Conservation (phyloP, 179 eudicot genomes). For the Sideroxylon spinosum region DNA sequence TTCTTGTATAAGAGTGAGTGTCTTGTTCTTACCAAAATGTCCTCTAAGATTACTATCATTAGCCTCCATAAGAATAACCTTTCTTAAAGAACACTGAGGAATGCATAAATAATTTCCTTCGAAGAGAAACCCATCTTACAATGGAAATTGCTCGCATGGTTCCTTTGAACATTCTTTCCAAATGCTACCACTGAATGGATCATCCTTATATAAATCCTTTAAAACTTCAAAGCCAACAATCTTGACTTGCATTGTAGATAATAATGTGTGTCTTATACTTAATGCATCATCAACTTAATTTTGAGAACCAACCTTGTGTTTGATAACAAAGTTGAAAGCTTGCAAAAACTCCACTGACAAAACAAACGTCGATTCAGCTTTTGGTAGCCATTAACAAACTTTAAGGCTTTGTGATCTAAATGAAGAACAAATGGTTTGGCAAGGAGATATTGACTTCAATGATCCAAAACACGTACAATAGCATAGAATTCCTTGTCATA, state of each 20-base stretch:
- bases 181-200: not conserved
- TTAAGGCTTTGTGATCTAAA: not conserved
- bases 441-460: not conserved
- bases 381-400: not conserved
- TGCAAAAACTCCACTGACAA: not conserved
- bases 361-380: not conserved
- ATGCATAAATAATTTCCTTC: not conserved
- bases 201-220: not conserved
- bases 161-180: not conserved
- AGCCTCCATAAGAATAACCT: not conserved
- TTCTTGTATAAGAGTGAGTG: not conserved
- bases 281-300: not conserved
- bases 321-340: not conserved
- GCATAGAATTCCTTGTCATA: slow-evolving; percentile 1
- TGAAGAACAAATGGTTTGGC: not conserved
- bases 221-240: not conserved
- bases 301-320: not conserved
- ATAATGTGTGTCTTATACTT: not conserved
- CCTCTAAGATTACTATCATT: not conserved
- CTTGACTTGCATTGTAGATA: not conserved
- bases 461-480: not conserved
- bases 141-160: too few relatives aligned
- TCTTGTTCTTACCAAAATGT: slow-evolving; percentile 10
- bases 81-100: not conserved
- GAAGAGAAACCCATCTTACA: slow-evolving; percentile 2